phyloP scores from a whole-genome alignment of 2,329 filamentous ascomycete genomes.

The Verticillium nonalfalfae region DNA sequence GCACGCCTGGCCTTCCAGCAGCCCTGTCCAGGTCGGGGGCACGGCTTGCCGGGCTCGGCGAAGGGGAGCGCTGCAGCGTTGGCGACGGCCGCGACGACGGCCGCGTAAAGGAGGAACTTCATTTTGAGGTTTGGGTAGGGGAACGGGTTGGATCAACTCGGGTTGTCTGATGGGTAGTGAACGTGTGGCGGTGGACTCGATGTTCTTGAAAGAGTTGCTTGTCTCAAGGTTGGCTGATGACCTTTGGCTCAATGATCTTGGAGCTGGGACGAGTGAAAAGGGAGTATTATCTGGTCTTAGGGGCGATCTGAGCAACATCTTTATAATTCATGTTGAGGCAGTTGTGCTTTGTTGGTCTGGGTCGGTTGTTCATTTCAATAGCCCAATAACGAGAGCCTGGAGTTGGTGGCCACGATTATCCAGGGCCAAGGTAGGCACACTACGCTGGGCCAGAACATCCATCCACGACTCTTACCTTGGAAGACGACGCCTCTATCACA shows the following conservation, averaged over 20 bases:
- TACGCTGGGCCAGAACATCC: not conserved
- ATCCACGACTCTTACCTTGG: not conserved
- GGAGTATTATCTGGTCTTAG: not conserved
- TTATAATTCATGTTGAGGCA: not conserved
- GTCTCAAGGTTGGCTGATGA: not conserved
- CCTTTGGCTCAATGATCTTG: not conserved
- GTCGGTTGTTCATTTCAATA: not conserved
- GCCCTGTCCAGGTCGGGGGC: constrained; percentile 25
- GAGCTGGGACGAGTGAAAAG: not conserved
- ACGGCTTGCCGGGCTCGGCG: constrained; percentile 14
- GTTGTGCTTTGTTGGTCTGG: constrained; percentile 3
- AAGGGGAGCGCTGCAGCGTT: constrained; percentile 19
- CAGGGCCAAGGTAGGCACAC: not conserved
- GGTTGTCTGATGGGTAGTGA: not conserved
- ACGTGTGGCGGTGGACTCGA: not conserved
- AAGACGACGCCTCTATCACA: not conserved
- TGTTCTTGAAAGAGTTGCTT: not conserved
- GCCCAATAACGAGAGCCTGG: not conserved
- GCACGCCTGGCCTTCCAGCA: constrained; percentile 34
- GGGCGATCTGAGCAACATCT: not conserved
- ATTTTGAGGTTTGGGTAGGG: constrained; percentile 12
- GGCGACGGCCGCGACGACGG: constrained; percentile 14
- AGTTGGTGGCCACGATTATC: not conserved
- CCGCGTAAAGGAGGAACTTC: constrained; percentile 20
- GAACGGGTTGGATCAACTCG: no score